Percentiles rank a stretch among this genome's conserved stretches.
phyloP scores from a whole-genome alignment of 1,284 basidiomycete genomes.

The Irpex rosettiformis region DNA sequence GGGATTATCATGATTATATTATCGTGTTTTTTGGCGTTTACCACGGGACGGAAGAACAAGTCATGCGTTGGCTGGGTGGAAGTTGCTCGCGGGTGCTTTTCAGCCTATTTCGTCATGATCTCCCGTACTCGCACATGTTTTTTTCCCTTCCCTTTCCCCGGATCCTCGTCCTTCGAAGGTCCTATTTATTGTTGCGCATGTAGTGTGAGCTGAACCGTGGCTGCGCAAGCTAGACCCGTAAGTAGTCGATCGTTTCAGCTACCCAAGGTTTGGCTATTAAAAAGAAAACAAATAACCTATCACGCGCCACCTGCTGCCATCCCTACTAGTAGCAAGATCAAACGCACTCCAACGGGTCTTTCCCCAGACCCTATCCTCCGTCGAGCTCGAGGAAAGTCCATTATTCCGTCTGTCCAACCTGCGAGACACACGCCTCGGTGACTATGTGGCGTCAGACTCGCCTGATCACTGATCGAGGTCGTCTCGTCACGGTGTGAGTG shows the following conservation, averaged over 20 bases:
- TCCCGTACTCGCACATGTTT: not conserved
- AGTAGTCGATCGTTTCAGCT: not conserved
- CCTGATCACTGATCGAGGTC: not conserved
- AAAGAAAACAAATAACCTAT: too few relatives aligned
- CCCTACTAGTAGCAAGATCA: too few relatives aligned
- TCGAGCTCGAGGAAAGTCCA: not conserved
- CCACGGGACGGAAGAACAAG: not conserved
- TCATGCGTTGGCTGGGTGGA: not conserved
- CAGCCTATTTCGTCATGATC: not conserved
- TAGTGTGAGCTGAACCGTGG: not conserved
- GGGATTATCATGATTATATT: not conserved
- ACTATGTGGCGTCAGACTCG: not conserved
- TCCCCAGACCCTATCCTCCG: not conserved
- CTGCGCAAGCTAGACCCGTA: not conserved
- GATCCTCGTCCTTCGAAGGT: not conserved
- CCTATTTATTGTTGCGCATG: not conserved
- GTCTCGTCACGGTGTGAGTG: not conserved
- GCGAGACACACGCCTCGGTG: not conserved
- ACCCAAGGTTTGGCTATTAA: too few relatives aligned
- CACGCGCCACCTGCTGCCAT: too few relatives aligned
- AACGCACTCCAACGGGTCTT: too few relatives aligned
- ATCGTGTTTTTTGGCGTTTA: not conserved
- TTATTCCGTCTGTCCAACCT: not conserved
- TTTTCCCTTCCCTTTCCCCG: not conserved
- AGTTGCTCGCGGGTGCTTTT: not conserved